Conservation (phyloP, 768 basidiomycete genomes). For the Naganishia antarctica region DNA sequence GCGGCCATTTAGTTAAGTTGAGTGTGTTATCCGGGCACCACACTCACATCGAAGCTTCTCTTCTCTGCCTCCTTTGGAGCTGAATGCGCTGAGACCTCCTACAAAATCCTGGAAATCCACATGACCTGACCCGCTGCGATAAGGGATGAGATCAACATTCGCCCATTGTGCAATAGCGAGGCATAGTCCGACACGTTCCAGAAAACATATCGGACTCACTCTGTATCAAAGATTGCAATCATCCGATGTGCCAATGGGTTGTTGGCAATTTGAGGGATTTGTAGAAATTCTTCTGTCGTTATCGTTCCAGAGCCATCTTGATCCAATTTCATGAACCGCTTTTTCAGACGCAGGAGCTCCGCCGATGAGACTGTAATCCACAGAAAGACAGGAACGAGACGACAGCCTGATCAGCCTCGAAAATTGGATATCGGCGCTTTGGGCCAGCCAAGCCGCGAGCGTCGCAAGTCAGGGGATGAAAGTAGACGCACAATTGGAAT, state of each 20-base stretch:
- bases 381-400: background rate
- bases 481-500: conserved; percentile 81
- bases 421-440: too few species aligned
- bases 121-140: conserved; percentile 82
- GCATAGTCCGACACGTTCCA: too few species aligned
- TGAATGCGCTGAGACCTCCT: conserved; percentile 94
- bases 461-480: too few species aligned
- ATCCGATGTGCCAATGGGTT: conserved; percentile 93
- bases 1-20: background rate
- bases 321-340: conserved; percentile 99
- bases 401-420: too few species aligned
- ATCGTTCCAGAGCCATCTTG: conserved; percentile 97
- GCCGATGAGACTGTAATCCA: conserved; percentile 72
- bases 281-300: conserved; percentile 96
- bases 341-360: conserved; percentile 92
- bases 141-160: too few species aligned
- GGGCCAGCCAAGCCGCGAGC: too few species aligned
- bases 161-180: too few species aligned
- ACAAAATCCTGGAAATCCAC: conserved; percentile 99
- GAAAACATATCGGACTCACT: conserved; percentile 59
- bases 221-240: conserved; percentile 99
- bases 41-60: conserved; percentile 89
- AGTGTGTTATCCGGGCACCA: background rate
- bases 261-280: conserved; percentile 97
- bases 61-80: conserved; percentile 89